Evolutionary conservation across 129 eudicot species (phyloP), one percentile per base, ranked within the genome.

Genomic region (Arctium lappa): DNA sequence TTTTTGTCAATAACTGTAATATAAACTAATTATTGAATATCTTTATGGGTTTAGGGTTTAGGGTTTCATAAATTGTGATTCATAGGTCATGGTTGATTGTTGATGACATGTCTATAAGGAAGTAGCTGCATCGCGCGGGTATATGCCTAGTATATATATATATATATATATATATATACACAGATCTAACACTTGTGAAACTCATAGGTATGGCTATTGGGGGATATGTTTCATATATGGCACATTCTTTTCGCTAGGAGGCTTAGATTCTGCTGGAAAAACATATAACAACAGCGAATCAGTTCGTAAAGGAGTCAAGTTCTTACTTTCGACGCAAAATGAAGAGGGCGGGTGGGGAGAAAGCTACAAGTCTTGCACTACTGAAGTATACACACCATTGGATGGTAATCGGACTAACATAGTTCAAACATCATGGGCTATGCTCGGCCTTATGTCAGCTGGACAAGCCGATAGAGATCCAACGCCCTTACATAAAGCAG

Each of bases 291-390:
- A 91, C 60, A 75, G 90, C 38, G 86, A 88, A 80, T 80, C 90
- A 1, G 82, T 91, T 77, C 85, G 90, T 8, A 91, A 84, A 82
- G 93, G 85, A 2, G 91, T 85, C 16, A 65, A 74, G 6, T 90
- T 90, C 74, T 82, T 84, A 72, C 83, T 90, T 76, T 77, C 82
- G 10, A 88, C 80, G 15, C 94, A 88, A 80, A 91, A 88, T 39
- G 90, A 86, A 69, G 91, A 89, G 37, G 97, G 93, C 27, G 97
- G 97, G 10, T 91, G 93, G 97, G 97, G 91, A 27, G 93, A 91
- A 80, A 88, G 93, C 84, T 81, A 84, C 27, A 83, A 91, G 73
- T 89, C 97, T 36, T 89, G 92, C 80, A 91, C 91, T 10, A 89
- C 74, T 22, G 87, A 88, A 88, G 91, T 91, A 65, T 90, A 86